phyloP scores from a whole-genome alignment of 1,284 basidiomycete species.

The Ganoderma sp. region DNA sequence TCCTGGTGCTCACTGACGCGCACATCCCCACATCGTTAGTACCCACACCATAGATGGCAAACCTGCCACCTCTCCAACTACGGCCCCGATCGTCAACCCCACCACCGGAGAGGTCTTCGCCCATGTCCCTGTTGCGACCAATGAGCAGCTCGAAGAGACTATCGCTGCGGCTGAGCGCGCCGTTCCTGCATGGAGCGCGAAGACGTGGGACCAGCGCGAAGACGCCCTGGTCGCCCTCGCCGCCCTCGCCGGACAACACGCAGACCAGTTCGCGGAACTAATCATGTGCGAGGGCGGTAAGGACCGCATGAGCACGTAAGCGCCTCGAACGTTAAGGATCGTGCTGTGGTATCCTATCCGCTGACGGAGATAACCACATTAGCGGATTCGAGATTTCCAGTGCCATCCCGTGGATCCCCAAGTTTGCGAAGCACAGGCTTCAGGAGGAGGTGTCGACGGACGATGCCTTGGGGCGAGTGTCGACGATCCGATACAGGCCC shows the following conservation, averaged over 20 bases:
- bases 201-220: constrained; percentile 22
- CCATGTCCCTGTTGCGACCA: constrained; percentile 25
- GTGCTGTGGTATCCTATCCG: not conserved
- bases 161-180: constrained; percentile 22
- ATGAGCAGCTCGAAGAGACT: constrained; percentile 26
- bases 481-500: constrained; percentile 13
- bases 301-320: constrained; percentile 22
- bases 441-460: constrained; percentile 15
- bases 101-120: constrained; percentile 23
- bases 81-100: constrained; percentile 23
- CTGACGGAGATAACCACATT: not conserved
- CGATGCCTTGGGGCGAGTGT: not conserved
- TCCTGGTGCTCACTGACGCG: not conserved
- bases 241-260: constrained; percentile 12
- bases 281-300: constrained; percentile 28
- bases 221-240: constrained; percentile 15
- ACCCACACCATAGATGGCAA: constrained; percentile 21
- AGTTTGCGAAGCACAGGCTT: constrained; percentile 14
- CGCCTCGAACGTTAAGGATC: not conserved
- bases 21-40: not conserved
- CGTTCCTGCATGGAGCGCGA: constrained; percentile 21
- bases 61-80: constrained; percentile 11
- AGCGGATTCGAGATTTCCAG: constrained; percentile 9
- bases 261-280: constrained; percentile 15
- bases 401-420: not conserved